Percentiles rank a stretch among this genome's conserved stretches.
These are phyloP conservation scores for Russula compacta DNA, from an alignment of 768 basidiomycete genomes.

Conservation along the genomic window DNA sequence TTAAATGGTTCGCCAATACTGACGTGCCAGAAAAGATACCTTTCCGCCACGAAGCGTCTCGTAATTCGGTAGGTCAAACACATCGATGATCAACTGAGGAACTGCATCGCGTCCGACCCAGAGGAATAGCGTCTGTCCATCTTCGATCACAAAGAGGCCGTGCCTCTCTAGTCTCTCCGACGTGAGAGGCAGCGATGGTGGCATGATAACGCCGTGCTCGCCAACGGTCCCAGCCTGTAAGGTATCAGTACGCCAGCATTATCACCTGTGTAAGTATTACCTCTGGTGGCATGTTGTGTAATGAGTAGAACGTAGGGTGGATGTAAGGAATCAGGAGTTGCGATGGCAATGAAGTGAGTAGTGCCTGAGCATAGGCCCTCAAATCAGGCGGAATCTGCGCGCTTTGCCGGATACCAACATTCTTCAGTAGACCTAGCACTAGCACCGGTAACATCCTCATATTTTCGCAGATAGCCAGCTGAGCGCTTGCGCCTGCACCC, in stretches of 20 bases:
- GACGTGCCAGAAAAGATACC: constrained; percentile 32
- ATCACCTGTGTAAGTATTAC: constrained; percentile 33
- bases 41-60: constrained; percentile 90
- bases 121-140: constrained; percentile 95
- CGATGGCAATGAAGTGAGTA: constrained; percentile 85
- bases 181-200: constrained; percentile 79
- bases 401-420: constrained; percentile 93
- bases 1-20: not conserved
- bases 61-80: constrained; percentile 84
- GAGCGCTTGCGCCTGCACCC: constrained; percentile 88
- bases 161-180: constrained; percentile 94
- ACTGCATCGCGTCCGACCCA: constrained; percentile 98
- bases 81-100: constrained; percentile 89
- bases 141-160: constrained; percentile 94
- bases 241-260: constrained; percentile 10
- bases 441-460: constrained; percentile 90
- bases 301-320: constrained; percentile 89
- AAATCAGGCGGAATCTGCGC: constrained; percentile 96
- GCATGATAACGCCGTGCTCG: constrained; percentile 81
- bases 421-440: constrained; percentile 85
- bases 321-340: constrained; percentile 90
- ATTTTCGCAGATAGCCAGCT: constrained; percentile 87
- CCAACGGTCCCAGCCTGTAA: constrained; percentile 81
- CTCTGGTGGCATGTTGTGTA: constrained; percentile 94
- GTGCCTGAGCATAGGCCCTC: constrained; percentile 86